phyloP scores from a whole-genome alignment of 768 basidiomycete genomes.

The Boletellus emodensis region DNA sequence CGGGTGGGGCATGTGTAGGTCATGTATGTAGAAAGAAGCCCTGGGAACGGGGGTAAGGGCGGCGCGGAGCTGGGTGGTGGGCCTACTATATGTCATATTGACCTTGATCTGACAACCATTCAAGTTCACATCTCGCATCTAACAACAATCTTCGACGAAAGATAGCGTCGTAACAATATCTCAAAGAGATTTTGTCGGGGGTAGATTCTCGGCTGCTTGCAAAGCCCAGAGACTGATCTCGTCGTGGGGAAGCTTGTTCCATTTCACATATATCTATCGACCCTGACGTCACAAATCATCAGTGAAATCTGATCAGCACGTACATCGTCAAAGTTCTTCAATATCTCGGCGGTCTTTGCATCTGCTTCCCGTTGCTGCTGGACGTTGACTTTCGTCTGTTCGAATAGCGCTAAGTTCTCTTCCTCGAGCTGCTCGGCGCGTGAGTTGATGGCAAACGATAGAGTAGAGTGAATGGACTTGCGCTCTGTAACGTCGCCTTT shows the following conservation, averaged over 20 bases:
- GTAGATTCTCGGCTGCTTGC: slow-evolving; percentile 35
- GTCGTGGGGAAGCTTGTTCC: slow-evolving; percentile 56
- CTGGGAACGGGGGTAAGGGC: too few relatives aligned
- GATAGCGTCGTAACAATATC: too few relatives aligned
- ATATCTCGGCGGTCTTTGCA: slow-evolving; percentile 40
- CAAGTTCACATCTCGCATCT: too few relatives aligned
- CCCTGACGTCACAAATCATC: slow-evolving; percentile 5
- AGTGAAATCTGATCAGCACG: slow-evolving; percentile 8
- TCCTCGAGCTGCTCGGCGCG: slow-evolving; percentile 46
- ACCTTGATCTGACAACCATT: too few relatives aligned
- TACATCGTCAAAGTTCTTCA: slow-evolving; percentile 56
- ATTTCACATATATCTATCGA: slow-evolving; percentile 44
- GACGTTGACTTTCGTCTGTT: slow-evolving; percentile 47
- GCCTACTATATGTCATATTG: too few relatives aligned
- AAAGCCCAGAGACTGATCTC: slow-evolving; percentile 53
- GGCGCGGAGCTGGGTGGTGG: too few relatives aligned
- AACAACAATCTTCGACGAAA: too few relatives aligned
- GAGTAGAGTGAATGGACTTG: slow-evolving; percentile 11
- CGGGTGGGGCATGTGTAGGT: too few relatives aligned
- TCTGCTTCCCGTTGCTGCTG: slow-evolving; percentile 45
- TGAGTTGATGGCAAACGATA: background rate
- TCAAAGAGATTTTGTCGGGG: slow-evolving; percentile 22
- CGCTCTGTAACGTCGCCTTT: slow-evolving; percentile 35
- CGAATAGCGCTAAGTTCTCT: slow-evolving; percentile 47
- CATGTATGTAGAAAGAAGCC: too few relatives aligned